phyloP scores from a whole-genome alignment of 2,329 filamentous ascomycete species.

The Penicillium sp. region DNA sequence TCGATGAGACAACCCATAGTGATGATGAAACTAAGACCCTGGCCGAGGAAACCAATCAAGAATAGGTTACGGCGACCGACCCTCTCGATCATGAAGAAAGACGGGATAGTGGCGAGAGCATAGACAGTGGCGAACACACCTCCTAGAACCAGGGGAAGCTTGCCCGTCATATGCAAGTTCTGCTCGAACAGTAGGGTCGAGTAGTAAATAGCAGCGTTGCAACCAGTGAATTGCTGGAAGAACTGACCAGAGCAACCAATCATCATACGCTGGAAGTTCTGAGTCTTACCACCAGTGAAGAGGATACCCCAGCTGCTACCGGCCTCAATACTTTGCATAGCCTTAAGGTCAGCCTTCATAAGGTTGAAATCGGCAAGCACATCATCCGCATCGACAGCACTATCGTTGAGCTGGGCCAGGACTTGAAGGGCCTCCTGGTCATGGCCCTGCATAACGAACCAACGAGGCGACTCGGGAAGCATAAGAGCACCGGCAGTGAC shows the following conservation, averaged over 20 bases:
- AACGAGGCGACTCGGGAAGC: constrained; percentile 54
- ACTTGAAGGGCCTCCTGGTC: constrained; percentile 47
- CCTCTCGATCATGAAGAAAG: constrained; percentile 32
- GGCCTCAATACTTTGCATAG: constrained; percentile 32
- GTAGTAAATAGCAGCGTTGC: constrained; percentile 46
- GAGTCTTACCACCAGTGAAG: constrained; percentile 28
- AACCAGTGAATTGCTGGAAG: constrained; percentile 46
- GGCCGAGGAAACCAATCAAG: constrained; percentile 32
- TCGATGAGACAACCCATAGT: constrained; percentile 32
- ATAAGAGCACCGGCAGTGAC: constrained; percentile 19
- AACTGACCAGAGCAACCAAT: constrained; percentile 29
- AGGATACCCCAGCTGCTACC: constrained; percentile 20
- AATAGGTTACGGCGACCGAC: constrained; percentile 41
- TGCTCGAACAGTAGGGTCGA: constrained; percentile 43
- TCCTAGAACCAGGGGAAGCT: constrained; percentile 22
- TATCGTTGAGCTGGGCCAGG: constrained; percentile 46
- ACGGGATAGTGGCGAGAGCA: constrained; percentile 23
- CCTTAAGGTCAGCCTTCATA: constrained; percentile 45
- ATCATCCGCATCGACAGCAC: constrained; percentile 34
- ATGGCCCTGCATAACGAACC: constrained; percentile 51
- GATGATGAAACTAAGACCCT: constrained; percentile 32
- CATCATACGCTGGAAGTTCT: constrained; percentile 29
- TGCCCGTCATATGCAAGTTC: constrained; percentile 27
- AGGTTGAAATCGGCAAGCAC: constrained; percentile 32
- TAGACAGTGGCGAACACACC: constrained; percentile 27